phyloP scores from a whole-genome alignment of 768 basidiomycete genomes.

The Termitomyces sp. region DNA sequence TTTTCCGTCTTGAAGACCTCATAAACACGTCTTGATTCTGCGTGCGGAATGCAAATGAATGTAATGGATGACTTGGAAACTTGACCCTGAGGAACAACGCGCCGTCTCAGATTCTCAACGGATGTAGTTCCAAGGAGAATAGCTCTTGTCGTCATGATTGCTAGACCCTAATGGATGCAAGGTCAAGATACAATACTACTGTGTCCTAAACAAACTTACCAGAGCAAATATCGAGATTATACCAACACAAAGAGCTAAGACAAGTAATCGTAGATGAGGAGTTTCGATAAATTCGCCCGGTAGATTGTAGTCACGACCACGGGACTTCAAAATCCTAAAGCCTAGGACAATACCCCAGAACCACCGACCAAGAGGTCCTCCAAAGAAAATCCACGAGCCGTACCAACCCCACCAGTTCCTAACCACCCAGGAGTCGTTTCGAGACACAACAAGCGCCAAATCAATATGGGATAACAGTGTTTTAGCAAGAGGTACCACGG shows the following conservation, averaged over 20 bases:
- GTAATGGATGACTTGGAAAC: background rate
- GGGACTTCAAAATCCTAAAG: slow-evolving; percentile 21
- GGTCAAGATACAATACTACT: background rate
- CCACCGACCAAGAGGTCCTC: slow-evolving; percentile 37
- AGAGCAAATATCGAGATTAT: slow-evolving; percentile 29
- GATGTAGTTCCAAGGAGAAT: slow-evolving; percentile 29
- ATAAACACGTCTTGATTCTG: slow-evolving; percentile 6
- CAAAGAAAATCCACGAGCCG: slow-evolving; percentile 37
- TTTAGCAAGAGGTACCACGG: slow-evolving; percentile 21
- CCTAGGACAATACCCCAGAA: slow-evolving; percentile 32
- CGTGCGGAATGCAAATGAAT: slow-evolving; percentile 21
- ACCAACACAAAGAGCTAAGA: slow-evolving; percentile 18
- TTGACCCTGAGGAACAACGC: slow-evolving; percentile 7
- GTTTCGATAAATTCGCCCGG: slow-evolving; percentile 27
- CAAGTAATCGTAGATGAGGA: slow-evolving; percentile 28
- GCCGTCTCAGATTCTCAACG: slow-evolving; percentile 18
- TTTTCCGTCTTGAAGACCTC: slow-evolving; percentile 21
- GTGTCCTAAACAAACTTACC: slow-evolving; percentile 18
- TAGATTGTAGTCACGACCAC: slow-evolving; percentile 6
- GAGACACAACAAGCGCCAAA: slow-evolving; percentile 23
- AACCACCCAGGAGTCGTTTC: slow-evolving; percentile 20
- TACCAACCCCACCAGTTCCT: slow-evolving; percentile 37
- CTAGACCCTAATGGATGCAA: slow-evolving; percentile 20
- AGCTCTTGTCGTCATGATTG: slow-evolving; percentile 17
- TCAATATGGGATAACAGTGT: slow-evolving; percentile 22